Evolutionary conservation across 169 alveolate genomes (phyloP), one percentile per base, ranked within the genome.

Genomic region (Nephromyces sp.): DNA sequence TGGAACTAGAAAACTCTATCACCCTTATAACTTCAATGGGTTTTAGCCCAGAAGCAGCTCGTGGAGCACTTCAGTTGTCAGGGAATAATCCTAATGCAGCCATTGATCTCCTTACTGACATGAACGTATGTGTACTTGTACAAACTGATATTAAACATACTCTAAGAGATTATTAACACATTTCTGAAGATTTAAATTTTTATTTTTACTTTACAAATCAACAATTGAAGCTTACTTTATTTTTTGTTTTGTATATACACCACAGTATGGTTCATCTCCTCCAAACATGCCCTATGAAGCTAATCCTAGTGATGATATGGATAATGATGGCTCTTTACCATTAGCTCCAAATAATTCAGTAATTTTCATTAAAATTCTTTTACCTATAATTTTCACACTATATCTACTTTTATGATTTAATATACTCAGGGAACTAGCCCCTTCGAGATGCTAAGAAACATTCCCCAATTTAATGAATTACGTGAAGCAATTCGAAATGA

Each of bases 71-170:
- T 92, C 80, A 90, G 34, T 95, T 98, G 15, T 98, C 99, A 3
- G 92, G 83, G 71, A 91, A 92, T 86, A 93, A 94, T 53, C 98
- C 98, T 6, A 96, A 95, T 61, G 86, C 97, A 52, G 99, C 99
- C 8, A 90, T 92, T 32, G 98, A 95, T 52, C 93, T 90, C 75
- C 82, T 95, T 53, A 64, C 52, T 4, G 43, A 64, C 43, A 64
- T 35, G 72, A 4, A 22, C 69, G n/a, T 51, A n/a, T 22, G 43
- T 6, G 6, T 32, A 57, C 6, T 25, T 6, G 6, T 57, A 32
- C 67, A 57, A 29, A 57, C 6, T 6, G 51, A 57, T 3, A 57
- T 57, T 4, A 43, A 15, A 43, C 15, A 43, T 43, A 43, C 15
- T 15, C 15, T 15, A 15, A 43, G 15, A 43, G 15, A 25, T 57